Evolutionary conservation across 1,139 yeast species (phyloP).

Genomic region (Hansenula lynferdii): DNA sequence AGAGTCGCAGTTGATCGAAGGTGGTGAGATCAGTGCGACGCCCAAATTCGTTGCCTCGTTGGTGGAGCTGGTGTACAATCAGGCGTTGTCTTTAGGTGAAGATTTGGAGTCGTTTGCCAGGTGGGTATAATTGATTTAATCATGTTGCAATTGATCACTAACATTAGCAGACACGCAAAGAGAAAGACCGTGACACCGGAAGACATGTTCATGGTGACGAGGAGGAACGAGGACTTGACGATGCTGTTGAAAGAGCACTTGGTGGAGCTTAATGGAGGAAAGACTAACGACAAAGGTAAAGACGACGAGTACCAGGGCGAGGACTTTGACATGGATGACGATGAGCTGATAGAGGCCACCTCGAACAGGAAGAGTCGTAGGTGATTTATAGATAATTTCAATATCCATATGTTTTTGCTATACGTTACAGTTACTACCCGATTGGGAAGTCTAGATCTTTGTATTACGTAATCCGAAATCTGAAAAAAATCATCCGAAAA

Average conservation of each 20-base stretch:
- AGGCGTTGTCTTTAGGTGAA: constrained; percentile 44
- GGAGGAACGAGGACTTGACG: constrained; percentile 45
- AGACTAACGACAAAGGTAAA: background rate
- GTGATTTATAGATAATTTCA: background rate
- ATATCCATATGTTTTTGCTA: too few relatives aligned
- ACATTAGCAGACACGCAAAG: constrained; percentile 41
- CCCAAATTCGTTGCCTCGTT: constrained; percentile 56
- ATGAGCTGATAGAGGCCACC: constrained; percentile 3
- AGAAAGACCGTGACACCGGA: constrained; percentile 44
- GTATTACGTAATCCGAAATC: background rate
- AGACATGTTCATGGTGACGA: constrained; percentile 52
- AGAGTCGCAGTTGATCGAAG: constrained; percentile 21
- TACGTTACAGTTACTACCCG: background rate
- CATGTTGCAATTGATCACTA: background rate
- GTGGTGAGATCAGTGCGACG: constrained; percentile 33
- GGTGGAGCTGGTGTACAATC: constrained; percentile 61
- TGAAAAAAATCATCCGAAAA: too few relatives aligned
- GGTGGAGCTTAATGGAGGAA: constrained; percentile 3
- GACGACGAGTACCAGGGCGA: background rate
- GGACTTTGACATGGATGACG: constrained; percentile 3
- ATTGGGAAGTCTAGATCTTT: constrained; percentile 3
- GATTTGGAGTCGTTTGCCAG: constrained; percentile 60
- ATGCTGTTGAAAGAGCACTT: constrained; percentile 31
- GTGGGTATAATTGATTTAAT: background rate
- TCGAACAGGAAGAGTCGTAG: background rate